Evolutionary conservation across 148 eudicot species (phyloP), one percentile per base, ranked within the genome.

Genomic region (Cornus kousa): DNA sequence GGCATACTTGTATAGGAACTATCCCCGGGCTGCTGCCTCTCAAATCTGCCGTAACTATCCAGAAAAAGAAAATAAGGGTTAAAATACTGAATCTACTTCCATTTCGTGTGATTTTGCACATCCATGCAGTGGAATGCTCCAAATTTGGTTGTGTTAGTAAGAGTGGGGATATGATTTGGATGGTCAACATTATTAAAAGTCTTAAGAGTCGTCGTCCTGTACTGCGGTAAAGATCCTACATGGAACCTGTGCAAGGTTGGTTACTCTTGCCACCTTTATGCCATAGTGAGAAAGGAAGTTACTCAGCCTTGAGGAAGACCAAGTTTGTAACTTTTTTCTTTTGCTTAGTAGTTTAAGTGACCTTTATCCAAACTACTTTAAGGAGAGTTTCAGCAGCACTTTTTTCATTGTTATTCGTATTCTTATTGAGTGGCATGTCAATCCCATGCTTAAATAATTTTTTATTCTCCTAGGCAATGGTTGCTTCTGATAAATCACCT

Each of bases 401-500:
- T 4, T 35, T 67, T 9, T 37, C 28, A 12, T 12, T n/a, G 10
- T 19, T 68, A 22, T 74, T 53, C 11, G 62, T 43, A 13, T 37
- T 67, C 31, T 69, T 69, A 19, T 59, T 19, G 23, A 37, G 11
- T 67, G 8, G 28, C 71, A 48, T 14, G 35, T 35, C 5, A 24
- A 74, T 9, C 70, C 74, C 66, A 7, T 68, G 32, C 23, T 82
- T 28, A 78, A 68, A 66, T 13, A 60, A 32, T 22, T 66, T 67
- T 23, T 46, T 40, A 32, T 46, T 69, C 24, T 78, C 22, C 55
- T 40, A 87, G 87, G 78, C 57, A 66, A 78, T 43, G 43, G 69
- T 70, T 46, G 17, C 81, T 19, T 76, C 60, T 70, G 82, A 81
- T 73, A 81, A 50, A 62, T 79, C 86, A 22, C 60, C 82, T 75